Percentiles rank a stretch among this genome's conserved stretches.
phyloP scores from a whole-genome alignment of 23 red algal genomes.

The Gracilaria vermiculophylla region DNA sequence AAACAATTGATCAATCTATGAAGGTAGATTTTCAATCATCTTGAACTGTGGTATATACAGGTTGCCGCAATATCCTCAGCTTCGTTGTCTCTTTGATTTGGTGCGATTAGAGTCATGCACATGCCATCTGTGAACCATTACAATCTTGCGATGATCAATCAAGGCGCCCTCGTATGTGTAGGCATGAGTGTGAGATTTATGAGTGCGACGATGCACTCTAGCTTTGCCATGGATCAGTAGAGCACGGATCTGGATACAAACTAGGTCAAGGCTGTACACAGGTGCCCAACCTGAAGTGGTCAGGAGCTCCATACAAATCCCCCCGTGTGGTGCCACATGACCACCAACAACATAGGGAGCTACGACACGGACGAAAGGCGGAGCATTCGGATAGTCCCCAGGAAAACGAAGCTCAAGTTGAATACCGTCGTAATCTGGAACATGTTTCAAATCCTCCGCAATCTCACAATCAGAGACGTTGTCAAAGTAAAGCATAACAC shows the following conservation, averaged over 20 bases:
- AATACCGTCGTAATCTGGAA: constrained; percentile 21
- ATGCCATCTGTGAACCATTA: constrained; percentile 46
- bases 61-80: not conserved
- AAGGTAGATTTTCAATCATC: too few species aligned
- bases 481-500: constrained; percentile 56
- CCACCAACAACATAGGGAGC: constrained; percentile 40
- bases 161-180: constrained; percentile 64
- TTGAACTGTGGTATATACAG: not conserved
- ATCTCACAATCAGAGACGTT: constrained; percentile 9
- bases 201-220: not conserved
- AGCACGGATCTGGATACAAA: constrained; percentile 64
- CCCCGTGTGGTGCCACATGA: constrained; percentile 49
- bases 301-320: constrained; percentile 73
- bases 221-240: constrained; percentile 50
- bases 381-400: constrained; percentile 44
- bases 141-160: constrained; percentile 29
- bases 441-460: constrained; percentile 17
- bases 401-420: constrained; percentile 63
- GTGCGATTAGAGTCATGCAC: not conserved
- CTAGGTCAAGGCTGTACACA: constrained; percentile 61
- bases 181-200: not conserved
- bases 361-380: constrained; percentile 62
- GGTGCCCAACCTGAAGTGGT: constrained; percentile 71
- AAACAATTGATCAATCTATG: too few species aligned
- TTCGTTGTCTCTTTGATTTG: constrained; percentile 20